Conservation (phyloP, 2,329 filamentous ascomycete species). For the Macrophomina pseudophaseolina region DNA sequence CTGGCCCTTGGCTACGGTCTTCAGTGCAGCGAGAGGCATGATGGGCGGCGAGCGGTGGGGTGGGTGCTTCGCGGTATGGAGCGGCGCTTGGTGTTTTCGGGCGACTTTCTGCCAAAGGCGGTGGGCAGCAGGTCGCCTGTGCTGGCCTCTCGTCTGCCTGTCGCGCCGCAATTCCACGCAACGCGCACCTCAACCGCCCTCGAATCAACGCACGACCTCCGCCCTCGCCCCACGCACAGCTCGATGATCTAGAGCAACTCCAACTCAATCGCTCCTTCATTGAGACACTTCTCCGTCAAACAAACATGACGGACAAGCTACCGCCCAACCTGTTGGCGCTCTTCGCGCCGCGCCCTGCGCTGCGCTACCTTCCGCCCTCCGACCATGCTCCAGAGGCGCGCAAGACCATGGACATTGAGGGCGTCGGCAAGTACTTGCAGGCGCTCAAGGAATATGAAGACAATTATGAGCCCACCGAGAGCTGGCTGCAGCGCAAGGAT, state of each 20-base stretch:
- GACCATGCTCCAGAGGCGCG: conserved; percentile 85
- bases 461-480: conserved; percentile 81
- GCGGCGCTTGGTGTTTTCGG: conserved; percentile 19
- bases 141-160: conserved; percentile 20
- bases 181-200: conserved; percentile 4
- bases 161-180: conserved; percentile 9
- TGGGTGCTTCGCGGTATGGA: neutral
- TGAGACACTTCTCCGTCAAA: neutral
- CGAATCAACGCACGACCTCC: neutral
- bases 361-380: conserved; percentile 84
- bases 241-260: neutral
- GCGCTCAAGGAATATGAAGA: conserved; percentile 78
- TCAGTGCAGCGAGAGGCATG: conserved; percentile 58
- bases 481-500: conserved; percentile 87
- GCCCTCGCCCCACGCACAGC: neutral
- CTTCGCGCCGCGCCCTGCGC: conserved; percentile 89
- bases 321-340: conserved; percentile 90
- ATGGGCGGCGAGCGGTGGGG: conserved; percentile 33
- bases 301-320: conserved; percentile 90
- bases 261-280: neutral
- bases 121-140: neutral
- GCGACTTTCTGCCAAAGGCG: neutral
- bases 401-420: conserved; percentile 72
- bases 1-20: conserved; percentile 60
- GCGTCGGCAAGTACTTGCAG: conserved; percentile 75